Base-by-base conservation (phyloP, 2,329 filamentous ascomycete species). In the Pyricularia pennisetigena region DNA sequence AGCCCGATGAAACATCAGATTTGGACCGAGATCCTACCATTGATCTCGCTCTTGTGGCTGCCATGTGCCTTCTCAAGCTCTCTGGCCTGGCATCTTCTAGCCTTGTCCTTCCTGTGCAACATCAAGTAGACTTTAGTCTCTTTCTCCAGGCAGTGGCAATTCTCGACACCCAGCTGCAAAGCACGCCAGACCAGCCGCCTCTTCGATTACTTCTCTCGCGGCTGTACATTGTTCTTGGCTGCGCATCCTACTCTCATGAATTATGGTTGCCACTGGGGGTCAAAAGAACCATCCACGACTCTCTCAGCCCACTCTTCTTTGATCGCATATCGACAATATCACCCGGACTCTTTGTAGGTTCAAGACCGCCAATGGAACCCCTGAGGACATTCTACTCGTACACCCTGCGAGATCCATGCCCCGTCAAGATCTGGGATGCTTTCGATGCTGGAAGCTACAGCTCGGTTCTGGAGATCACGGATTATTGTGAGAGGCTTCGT, bases 241-340 rank as follows among this genome's bases (percentile, higher is more conserved):
- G 82, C 14, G 79, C 79, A 0, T 78, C 81, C 1, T 78, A 79
- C 23, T 83, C 82, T 0, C 76, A 80, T 28, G 74, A 81, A 41
- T 74, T 85, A 2, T 87, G 85, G 84, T 76, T 79, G 12, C 78
- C 78, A 0, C 78, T 86, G 10, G 83, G 81, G 3, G 81, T 88
- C 1, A 88, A 88, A 74, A 81, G 85, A 26, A 84, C 83, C 0
- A 84, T 86, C 30, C 81, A 85, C n/a, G 85, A 87, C 70, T 83
- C 84, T 0, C 78, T 88, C 0, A 84, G 79, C 2, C 82, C 84
- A 0, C 75, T 86, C 1, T 85, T 85, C 69, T 82, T 84, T 69
- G 86, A 88, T 72, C 80, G 86, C 1, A 75, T 87, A 6, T 83
- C 84, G 1, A 83, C 80, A 0, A 73, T 87, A 2, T 78, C 85